Base-by-base conservation (phyloP, 176 grass and related monocot species). In the Poa pratensis region DNA sequence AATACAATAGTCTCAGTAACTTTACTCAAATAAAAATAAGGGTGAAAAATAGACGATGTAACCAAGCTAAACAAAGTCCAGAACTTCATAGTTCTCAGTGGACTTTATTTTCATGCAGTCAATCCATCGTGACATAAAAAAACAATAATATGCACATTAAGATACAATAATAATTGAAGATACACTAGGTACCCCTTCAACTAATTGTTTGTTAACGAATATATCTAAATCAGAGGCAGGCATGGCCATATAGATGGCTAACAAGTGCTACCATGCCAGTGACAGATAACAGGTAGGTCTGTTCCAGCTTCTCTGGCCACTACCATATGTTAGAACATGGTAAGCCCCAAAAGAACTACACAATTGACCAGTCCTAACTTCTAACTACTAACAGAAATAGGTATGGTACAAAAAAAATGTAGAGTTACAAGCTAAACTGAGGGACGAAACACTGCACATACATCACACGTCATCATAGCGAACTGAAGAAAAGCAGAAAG, bases 161-260 rank as follows among this genome's bases (percentile, higher is more conserved):
- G 23, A 74, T 49, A 73, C 22, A 73, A 3, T 73, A 73, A 73
- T 73, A 73, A 73, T 9, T 8, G 14, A 50, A 74, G 71, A 74
- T 11, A 73, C 43, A 27, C 43, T 50, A 73, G 6, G 6, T 46
- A 49, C 43, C 2, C 42, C n/a, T 73, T 49, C 70, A 73, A 73
- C 9, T 73, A 73, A 73, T 17, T 50, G 1, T 27, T 50, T 49
- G 14, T 49, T 9, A 16, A 26, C 23, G 0, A 48, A 51, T 51
- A 17, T 74, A 74, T 74, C 45, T 50, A 48, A 23, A 73, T 18
- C 22, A 1, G 37, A 30, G n/a, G 50, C 30, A n/a, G 18, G 51
- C 30, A 37, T 55, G 74, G 74, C 12, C 74, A 76, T 76, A 75
- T 32, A 75, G 73, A 75, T 53, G 15, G 24, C 1, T 50, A 52